A percentile compares a stretch with the other conserved stretches of the same genome.
These are phyloP conservation scores for Gremmenia infestans DNA, from an alignment of 2,329 filamentous ascomycete species.

Conservation along the genomic window DNA sequence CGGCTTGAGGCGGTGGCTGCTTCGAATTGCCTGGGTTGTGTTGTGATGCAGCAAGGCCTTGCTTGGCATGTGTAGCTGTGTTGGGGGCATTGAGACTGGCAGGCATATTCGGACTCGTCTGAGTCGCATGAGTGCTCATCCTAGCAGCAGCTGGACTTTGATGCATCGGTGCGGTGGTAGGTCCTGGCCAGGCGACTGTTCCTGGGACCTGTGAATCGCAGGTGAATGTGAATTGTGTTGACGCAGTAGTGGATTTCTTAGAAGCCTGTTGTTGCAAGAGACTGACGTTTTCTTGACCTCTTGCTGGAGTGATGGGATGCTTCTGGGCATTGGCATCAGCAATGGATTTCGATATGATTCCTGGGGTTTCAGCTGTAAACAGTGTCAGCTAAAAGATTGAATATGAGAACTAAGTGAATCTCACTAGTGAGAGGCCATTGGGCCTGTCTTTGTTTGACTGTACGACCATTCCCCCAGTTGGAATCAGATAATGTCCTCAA, in stretches of 20 bases:
- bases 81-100: constrained; percentile 6
- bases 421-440: constrained; percentile 30
- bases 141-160: constrained; percentile 20
- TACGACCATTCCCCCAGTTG: constrained; percentile 32
- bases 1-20: constrained; percentile 28
- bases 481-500: constrained; percentile 53
- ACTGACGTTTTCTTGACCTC: constrained; percentile 73
- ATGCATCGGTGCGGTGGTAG: constrained; percentile 19
- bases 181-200: constrained; percentile 68
- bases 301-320: constrained; percentile 49
- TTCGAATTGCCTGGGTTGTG: constrained; percentile 38
- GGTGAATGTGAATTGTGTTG: constrained; percentile 93
- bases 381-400: constrained; percentile 6
- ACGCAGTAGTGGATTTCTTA: constrained; percentile 59
- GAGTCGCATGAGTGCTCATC: constrained; percentile 30
- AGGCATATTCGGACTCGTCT: constrained; percentile 30
- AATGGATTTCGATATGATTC: constrained; percentile 89
- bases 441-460: constrained; percentile 29
- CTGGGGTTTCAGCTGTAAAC: constrained; percentile 49
- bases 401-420: constrained; percentile 14
- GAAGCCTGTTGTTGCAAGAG: constrained; percentile 66
- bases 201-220: constrained; percentile 86
- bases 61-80: constrained; percentile 23
- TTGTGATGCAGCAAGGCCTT: constrained; percentile 26
- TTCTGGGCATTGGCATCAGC: constrained; percentile 85